Base-by-base conservation (phyloP, 306 rosid genomes). In the Acacia acuminata region DNA sequence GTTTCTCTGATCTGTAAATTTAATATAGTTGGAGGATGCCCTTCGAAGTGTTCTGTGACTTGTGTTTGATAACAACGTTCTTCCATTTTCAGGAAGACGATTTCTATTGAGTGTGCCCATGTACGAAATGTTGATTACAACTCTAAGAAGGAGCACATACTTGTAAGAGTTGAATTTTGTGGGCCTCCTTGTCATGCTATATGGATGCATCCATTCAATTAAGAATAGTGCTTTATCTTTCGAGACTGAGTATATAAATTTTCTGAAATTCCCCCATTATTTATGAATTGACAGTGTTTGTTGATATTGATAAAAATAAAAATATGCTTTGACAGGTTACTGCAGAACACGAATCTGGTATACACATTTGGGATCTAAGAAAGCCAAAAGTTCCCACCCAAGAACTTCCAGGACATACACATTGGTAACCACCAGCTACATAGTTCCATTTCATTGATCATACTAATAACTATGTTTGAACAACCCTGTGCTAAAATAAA, bases 321-420 rank as follows among this genome's bases (percentile, higher is more conserved):
- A 83, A 77, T 77, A 16, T 81, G 75, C 25, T 76, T 27, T 80
- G 71, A 74, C 91, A 96, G 98, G 96, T 94, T 75, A 96, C 96
- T 58, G 92, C 97, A 73, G 97, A 90, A 77, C 92, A 94, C 75
- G 98, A 94, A 85, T 94, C 94, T 75, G 97, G 99, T 76, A 90
- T 96, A 77, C 92, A 83, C 80, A 86, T 92, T 38, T 96, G 99
- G 98, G 99, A 96, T 88, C 90, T 94, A 80, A 92, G 99, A 87
- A 92, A 90, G 79, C 92, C 94, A 27, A 89, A 91, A 75, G 76
- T 87, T 81, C 94, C 97, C 32, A 79, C 88, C 89, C 97, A 89
- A 75, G 97, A 94, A 86, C 94, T 96, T 87, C 94, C 93, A 20
- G 98, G 99, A 75, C 99, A 96, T 78, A 90, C 97, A 76, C 99